Base-by-base conservation (phyloP, 2,329 filamentous ascomycete species). In the Diaporthe sp. region DNA sequence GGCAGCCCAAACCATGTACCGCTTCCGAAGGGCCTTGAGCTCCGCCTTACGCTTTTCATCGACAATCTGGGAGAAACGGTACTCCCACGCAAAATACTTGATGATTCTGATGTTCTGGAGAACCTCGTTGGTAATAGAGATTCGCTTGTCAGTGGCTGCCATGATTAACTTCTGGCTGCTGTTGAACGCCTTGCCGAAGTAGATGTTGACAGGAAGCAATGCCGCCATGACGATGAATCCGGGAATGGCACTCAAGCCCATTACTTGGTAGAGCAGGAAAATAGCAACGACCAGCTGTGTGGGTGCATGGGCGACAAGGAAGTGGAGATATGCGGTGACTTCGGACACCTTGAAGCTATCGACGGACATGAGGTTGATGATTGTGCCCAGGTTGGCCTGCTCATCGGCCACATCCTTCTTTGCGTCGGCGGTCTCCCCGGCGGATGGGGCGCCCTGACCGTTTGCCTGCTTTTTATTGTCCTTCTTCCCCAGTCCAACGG, bases 351-450 rank as follows among this genome's bases (percentile, higher is more conserved):
- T 99, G 91, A 98, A 98, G 65, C 96, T 98, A 87, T 99, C 97
- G 55, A 99, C 97, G 15, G 97, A 97, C 97, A 99, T 99, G 78
- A 99, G 88, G 84, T 98, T 99, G 87, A 99, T 99, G 81, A 99
- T 98, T n/a, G 97, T 98, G 77, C 97, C 97, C 69, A 97, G 89
- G 77, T 97, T 98, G 53, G 95, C 96, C 85, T 98, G 95, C 75
- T 93, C 90, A 77, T 95, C 93, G 25, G 86, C 81, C 2, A 79
- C 79, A 71, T 86, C 83, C 72, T 82, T 83, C 72, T 83, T 83
- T 12, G 55, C 42, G n/a, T 55, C 58, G n/a, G 46, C 31, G 2
- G 46, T 37, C 51, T 39, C 74, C n/a, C 53, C 44, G 10, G 59
- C 34, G 7, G 53, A 19, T 37, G 55, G 10, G 3, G 82, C 79